phyloP scores from a whole-genome alignment of 2,329 filamentous ascomycete genomes.

The Trichoderma atroviride region DNA sequence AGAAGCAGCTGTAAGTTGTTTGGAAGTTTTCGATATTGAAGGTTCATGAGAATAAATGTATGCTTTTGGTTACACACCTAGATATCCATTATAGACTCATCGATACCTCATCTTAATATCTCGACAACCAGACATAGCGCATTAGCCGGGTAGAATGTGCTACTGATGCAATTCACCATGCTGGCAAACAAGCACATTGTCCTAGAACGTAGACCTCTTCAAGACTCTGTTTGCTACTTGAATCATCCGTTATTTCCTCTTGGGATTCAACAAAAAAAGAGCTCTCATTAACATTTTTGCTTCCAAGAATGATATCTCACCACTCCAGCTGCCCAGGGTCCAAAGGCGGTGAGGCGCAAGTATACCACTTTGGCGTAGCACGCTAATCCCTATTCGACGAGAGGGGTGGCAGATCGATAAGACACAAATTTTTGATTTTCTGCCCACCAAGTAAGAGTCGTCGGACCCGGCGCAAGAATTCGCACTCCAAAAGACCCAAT shows the following conservation, averaged over 20 bases:
- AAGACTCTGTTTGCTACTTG: no score
- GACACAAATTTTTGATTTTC: constrained; percentile 43
- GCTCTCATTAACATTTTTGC: background rate
- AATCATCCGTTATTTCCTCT: background rate
- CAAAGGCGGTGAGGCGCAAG: constrained; percentile 39
- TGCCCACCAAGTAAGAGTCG: constrained; percentile 31
- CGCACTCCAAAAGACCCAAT: background rate
- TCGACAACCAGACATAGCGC: background rate
- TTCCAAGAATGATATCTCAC: background rate
- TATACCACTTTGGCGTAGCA: background rate
- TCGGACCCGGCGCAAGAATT: constrained; percentile 4
- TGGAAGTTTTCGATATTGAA: no score
- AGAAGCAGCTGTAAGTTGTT: background rate
- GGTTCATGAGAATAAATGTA: no score
- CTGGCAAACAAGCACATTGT: background rate
- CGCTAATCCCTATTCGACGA: constrained; percentile 37
- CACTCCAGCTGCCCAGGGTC: background rate
- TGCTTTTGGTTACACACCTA: no score
- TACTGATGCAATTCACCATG: background rate
- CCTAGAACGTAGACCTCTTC: no score
- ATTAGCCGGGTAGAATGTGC: background rate
- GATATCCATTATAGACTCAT: no score
- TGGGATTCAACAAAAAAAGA: no score
- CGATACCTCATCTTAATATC: background rate
- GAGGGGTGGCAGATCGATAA: constrained; percentile 48